phyloP scores from a whole-genome alignment of 257 asterid species.

The Solanum paucissectum region DNA sequence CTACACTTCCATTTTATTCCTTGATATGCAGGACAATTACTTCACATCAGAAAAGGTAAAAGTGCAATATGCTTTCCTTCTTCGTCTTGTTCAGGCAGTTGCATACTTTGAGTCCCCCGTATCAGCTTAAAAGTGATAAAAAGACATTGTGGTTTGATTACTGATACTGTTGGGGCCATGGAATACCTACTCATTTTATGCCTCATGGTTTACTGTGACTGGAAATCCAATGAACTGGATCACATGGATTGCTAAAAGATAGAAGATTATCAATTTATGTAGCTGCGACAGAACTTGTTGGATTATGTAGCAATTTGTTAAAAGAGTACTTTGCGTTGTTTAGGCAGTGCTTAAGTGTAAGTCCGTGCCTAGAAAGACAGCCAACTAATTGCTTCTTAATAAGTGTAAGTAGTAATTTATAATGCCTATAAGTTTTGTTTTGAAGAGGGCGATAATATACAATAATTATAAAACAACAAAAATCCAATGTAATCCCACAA shows the following conservation, averaged over 20 bases:
- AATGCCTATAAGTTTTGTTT: not conserved
- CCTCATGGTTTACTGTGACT: not conserved
- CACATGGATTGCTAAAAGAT: not conserved
- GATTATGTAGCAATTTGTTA: not conserved
- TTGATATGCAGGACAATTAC: constrained; percentile 2
- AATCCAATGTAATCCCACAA: not conserved
- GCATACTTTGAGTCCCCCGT: not conserved
- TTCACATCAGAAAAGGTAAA: constrained; percentile 2
- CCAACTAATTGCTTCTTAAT: not conserved
- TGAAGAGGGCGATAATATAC: not conserved
- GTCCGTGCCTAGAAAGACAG: not conserved
- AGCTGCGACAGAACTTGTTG: not conserved
- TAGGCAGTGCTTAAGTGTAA: not conserved
- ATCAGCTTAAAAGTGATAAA: not conserved
- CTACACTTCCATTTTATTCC: not conserved
- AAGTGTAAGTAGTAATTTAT: not conserved
- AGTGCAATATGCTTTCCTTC: not conserved
- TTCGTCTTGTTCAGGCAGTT: not conserved
- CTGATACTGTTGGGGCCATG: not conserved
- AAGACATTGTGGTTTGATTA: not conserved
- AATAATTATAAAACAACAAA: not conserved
- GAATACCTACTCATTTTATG: not conserved
- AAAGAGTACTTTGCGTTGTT: not conserved
- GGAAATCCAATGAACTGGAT: not conserved
- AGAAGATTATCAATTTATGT: not conserved